Conservation (phyloP, 2,329 filamentous ascomycete genomes). For the Colletotrichum cuscutae region DNA sequence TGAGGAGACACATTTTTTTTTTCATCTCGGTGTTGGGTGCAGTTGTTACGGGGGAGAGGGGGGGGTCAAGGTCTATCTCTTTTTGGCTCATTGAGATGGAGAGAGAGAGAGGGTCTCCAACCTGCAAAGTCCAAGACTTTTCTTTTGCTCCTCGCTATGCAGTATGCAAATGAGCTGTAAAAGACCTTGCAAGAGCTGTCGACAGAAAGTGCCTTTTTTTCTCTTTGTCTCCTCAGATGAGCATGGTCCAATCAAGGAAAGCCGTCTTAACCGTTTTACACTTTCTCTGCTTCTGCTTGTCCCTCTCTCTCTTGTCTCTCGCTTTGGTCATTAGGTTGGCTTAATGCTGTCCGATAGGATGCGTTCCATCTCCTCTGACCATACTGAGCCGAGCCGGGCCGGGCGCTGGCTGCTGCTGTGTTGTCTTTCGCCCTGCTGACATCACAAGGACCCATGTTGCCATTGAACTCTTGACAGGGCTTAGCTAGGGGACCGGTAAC, state of each 20-base stretch:
- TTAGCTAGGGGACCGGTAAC: background rate
- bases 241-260: background rate
- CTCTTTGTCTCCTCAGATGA: background rate
- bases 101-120: background rate
- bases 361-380: background rate
- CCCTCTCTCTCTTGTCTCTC: background rate
- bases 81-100: background rate
- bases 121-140: background rate
- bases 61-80: background rate
- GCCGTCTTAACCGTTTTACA: background rate
- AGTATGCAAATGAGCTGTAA: background rate
- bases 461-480: background rate
- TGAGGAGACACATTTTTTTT: too few species aligned
- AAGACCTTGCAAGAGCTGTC: background rate
- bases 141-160: background rate
- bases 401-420: background rate
- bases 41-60: too few species aligned
- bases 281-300: background rate
- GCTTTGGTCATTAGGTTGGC: background rate
- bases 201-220: conserved; percentile 14
- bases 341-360: background rate
- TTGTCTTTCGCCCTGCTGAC: background rate
- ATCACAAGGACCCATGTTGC: background rate
- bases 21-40: too few species aligned
- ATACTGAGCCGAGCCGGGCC: conserved; percentile 5